Evolutionary conservation across 2,329 filamentous ascomycete species (phyloP).

Genomic region (Colletotrichum sp.): DNA sequence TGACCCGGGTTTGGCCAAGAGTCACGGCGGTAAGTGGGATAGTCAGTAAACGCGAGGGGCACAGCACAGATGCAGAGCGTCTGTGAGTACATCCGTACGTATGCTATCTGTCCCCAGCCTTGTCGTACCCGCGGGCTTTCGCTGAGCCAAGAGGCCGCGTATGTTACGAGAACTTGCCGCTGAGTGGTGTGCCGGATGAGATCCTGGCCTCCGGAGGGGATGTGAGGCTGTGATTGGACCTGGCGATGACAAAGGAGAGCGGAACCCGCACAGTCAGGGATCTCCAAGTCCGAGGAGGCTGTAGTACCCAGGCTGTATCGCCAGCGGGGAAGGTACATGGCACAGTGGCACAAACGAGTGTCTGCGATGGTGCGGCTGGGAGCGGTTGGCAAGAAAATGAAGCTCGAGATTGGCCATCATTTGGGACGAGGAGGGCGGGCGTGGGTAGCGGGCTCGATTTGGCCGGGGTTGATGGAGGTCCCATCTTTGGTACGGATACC

Average conservation of each 20-base stretch:
- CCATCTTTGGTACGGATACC: not conserved
- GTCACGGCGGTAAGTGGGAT: not conserved
- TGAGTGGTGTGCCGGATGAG: not conserved
- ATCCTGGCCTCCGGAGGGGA: not conserved
- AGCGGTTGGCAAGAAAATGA: not conserved
- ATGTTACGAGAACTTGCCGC: not conserved
- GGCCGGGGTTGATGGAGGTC: not conserved
- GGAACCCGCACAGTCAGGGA: not conserved
- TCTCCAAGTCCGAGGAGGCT: not conserved
- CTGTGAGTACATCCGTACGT: not conserved
- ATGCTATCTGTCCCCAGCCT: not conserved
- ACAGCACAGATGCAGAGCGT: not conserved
- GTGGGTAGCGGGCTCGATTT: not conserved
- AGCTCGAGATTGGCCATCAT: not conserved
- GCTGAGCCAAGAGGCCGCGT: not conserved
- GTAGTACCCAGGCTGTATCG: not conserved
- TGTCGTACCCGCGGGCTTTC: not conserved
- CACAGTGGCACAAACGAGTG: not conserved
- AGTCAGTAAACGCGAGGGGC: not conserved
- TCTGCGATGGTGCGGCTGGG: not conserved
- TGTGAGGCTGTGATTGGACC: not conserved
- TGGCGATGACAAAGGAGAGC: not conserved
- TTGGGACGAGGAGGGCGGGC: not conserved
- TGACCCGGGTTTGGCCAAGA: not conserved
- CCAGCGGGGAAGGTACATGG: not conserved